Evolutionary conservation across 208 protist species (phyloP).

Genomic region (Acanthamoeba healyi): DNA sequence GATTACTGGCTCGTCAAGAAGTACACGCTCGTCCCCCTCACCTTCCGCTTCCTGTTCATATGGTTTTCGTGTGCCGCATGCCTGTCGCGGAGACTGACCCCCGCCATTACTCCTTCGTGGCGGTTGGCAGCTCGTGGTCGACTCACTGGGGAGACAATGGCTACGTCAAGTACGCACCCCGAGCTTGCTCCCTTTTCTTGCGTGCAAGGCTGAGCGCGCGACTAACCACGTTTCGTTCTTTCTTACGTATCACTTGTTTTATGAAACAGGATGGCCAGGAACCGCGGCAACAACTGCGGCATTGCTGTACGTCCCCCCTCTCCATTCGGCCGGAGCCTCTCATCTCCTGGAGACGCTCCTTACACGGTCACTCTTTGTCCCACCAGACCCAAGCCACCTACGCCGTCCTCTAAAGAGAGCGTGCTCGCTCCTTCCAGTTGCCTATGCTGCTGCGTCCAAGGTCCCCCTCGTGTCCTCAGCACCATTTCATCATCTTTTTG

Average conservation of each 20-base stretch:
- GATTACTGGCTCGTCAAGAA: slow-evolving; percentile 89
- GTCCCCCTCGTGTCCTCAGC: too few relatives aligned
- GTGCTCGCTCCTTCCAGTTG: too few relatives aligned
- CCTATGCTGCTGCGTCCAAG: too few relatives aligned
- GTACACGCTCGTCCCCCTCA: neutral
- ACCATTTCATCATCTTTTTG: too few relatives aligned
- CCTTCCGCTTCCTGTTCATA: neutral
- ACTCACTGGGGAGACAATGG: slow-evolving; percentile 61
- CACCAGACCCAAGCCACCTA: slow-evolving; percentile 53
- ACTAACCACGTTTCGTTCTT: too few relatives aligned
- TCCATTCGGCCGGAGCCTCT: neutral
- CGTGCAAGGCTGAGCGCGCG: neutral
- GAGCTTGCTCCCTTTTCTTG: neutral
- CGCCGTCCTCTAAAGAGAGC: neutral
- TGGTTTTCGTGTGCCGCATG: neutral
- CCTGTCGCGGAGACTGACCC: neutral
- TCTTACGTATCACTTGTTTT: too few relatives aligned
- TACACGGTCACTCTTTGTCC: neutral
- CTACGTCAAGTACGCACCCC: slow-evolving; percentile 68
- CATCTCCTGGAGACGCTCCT: neutral
- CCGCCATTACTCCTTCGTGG: neutral
- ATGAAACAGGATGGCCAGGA: slow-evolving; percentile 54
- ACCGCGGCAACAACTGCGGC: slow-evolving; percentile 56
- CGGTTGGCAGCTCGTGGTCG: slow-evolving; percentile 25
- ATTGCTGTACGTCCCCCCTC: slow-evolving; percentile 46